These are phyloP conservation scores for Trichoderma sp. DNA, from an alignment of 2,329 filamentous ascomycete species.

Conservation along the genomic window DNA sequence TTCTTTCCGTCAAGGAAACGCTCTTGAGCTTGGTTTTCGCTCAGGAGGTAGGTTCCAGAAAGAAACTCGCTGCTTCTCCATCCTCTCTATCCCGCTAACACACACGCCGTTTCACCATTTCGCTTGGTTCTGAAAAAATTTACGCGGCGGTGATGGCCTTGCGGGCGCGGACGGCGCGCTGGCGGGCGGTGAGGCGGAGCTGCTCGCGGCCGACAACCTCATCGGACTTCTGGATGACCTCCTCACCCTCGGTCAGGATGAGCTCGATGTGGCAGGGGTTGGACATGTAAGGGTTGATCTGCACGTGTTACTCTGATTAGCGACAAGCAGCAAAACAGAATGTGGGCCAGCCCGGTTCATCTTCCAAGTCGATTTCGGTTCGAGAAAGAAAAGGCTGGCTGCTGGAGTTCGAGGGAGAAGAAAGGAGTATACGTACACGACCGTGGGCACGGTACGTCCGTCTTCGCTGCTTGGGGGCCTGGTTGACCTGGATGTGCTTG, in stretches of 20 bases:
- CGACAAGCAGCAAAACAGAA: background rate
- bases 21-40: constrained; percentile 3
- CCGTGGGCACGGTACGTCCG: constrained; percentile 99
- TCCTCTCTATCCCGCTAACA: background rate
- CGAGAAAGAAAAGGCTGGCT: background rate
- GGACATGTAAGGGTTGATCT: constrained; percentile 99
- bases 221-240: constrained; percentile 91
- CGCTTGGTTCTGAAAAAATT: constrained; percentile 31
- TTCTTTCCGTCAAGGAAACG: background rate
- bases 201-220: constrained; percentile 72
- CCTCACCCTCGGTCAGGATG: constrained; percentile 96
- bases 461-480: constrained; percentile 98
- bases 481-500: constrained; percentile 99
- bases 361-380: background rate
- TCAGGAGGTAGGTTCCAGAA: background rate
- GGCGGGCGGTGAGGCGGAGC: constrained; percentile 80
- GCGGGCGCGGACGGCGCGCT: constrained; percentile 74
- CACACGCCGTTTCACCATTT: background rate
- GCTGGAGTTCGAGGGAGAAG: background rate
- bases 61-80: background rate
- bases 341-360: background rate
- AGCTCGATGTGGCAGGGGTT: constrained; percentile 99
- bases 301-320: constrained; percentile 4
- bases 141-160: constrained; percentile 68
- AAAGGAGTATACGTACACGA: constrained; percentile 72